These are phyloP conservation scores for Naegleria gruberi DNA, from an alignment of 208 protist species.

Conservation along the genomic window DNA sequence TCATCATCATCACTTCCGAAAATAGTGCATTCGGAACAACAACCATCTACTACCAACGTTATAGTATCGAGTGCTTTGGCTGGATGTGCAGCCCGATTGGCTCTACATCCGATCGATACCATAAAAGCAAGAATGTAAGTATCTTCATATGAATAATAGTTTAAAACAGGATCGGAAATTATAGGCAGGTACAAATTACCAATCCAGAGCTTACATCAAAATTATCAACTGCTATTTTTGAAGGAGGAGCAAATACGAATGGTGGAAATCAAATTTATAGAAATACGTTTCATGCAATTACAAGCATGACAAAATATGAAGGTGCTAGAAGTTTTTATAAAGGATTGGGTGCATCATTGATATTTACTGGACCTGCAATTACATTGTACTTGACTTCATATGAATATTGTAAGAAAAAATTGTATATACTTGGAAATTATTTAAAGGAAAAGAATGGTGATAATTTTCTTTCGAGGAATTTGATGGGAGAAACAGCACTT, in stretches of 20 bases:
- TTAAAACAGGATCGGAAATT: no score
- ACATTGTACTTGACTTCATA: neutral
- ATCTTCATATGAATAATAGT: neutral
- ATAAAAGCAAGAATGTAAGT: constrained; percentile 14
- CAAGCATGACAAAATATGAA: neutral
- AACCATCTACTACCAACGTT: neutral
- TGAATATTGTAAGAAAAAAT: neutral
- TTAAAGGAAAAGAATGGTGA: neutral
- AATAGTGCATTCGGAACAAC: neutral
- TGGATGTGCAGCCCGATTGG: neutral
- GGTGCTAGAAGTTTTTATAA: constrained; percentile 4
- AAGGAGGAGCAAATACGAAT: neutral
- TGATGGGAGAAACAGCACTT: neutral
- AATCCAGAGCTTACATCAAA: neutral
- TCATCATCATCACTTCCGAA: neutral
- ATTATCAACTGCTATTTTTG: neutral
- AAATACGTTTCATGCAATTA: neutral
- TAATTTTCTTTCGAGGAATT: neutral
- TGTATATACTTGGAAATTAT: neutral
- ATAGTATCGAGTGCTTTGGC: neutral
- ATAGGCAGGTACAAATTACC: constrained; percentile 12
- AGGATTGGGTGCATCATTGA: neutral
- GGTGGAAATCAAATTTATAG: neutral
- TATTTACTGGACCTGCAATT: constrained; percentile 3
- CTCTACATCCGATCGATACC: constrained; percentile 12